Percentiles rank a stretch among this genome's conserved stretches.
Conservation (phyloP, 2,329 filamentous ascomycete genomes). For the Trichophyton mentagrophytes region DNA sequence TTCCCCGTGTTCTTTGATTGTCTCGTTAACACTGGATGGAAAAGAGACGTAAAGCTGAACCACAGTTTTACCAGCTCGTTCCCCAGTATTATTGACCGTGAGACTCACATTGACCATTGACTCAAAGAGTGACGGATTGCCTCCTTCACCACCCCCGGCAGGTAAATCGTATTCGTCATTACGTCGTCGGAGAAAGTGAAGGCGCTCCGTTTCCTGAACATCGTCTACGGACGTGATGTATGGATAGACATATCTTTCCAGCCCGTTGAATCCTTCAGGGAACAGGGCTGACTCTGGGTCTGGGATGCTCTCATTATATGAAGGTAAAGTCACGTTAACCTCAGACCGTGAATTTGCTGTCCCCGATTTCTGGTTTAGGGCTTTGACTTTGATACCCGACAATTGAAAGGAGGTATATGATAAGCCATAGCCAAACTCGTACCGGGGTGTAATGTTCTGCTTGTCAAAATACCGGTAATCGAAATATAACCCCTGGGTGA, state of each 20-base stretch:
- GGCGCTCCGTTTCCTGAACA: constrained; percentile 32
- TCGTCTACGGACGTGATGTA: constrained; percentile 47
- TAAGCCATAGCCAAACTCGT: constrained; percentile 75
- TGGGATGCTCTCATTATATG: constrained; percentile 45
- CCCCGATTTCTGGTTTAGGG: constrained; percentile 37
- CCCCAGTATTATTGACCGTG: constrained; percentile 41
- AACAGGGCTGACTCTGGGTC: constrained; percentile 46
- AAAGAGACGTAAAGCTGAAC: constrained; percentile 43
- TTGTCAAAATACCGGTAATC: constrained; percentile 88
- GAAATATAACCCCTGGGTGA: constrained; percentile 69
- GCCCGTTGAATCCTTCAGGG: constrained; percentile 46
- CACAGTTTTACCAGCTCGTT: constrained; percentile 36
- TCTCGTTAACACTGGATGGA: constrained; percentile 32
- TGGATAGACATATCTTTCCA: constrained; percentile 62
- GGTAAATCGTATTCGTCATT: constrained; percentile 40
- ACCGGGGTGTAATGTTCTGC: constrained; percentile 58
- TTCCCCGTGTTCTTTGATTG: constrained; percentile 5
- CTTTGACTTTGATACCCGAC: constrained; percentile 38
- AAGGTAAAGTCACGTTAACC: constrained; percentile 37
- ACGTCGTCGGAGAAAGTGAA: constrained; percentile 46
- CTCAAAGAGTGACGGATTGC: constrained; percentile 44
- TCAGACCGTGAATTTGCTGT: constrained; percentile 33
- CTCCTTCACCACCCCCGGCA: constrained; percentile 57
- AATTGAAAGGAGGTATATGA: constrained; percentile 66
- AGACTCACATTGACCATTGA: constrained; percentile 38